Evolutionary conservation across 2,329 filamentous ascomycete species (phyloP), one percentile per base, ranked within the genome.

Genomic region (Seiridium cupressi): DNA sequence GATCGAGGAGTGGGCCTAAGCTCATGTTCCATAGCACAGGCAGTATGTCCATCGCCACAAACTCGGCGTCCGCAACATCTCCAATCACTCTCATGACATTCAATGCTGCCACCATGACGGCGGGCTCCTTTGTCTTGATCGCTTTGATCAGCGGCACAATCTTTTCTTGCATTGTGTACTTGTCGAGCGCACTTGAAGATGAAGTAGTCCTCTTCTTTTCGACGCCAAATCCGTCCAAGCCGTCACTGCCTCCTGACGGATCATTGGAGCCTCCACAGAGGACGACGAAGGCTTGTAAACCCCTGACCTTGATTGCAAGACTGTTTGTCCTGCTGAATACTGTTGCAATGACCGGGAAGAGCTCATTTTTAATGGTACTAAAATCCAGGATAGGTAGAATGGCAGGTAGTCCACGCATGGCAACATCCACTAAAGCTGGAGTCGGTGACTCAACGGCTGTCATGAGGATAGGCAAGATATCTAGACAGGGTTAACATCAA

Each of bases 161-260:
- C 78, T 97, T 98, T 72, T 99, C 95, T 73, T 99, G 95, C 78
- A 99, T 94, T 0, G 95, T 98, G 71, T 95, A 98, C 74, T 98
- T 98, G 78, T 99, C 95, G 35, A 99, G 80, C 3, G 94, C 93
- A 2, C 88, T 92, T 0, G 89, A 89, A 1, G 85, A 90, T 3
- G 84, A 84, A 2, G 83, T 78, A 70, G 89, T 88, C 70, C 89
- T 88, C 60, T 85, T 83, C 69, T 84, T 79, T 57, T 79, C 72
- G 65, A 84, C 74, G 47, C 77, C 69, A 70, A 93, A 79, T 0
- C 92, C 93, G 65, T 92, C 89, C 3, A 97, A 81, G 4, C 92
- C 93, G 71, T 95, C 92, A 51, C 85, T 79, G 46, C 79, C 78
- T 1, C 76, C 74, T 1, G 76, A 77, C 5, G 76, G 72, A 61